These are phyloP conservation scores for Trichothecium sympodiale DNA, from an alignment of 2,329 filamentous ascomycete species.

Conservation along the genomic window DNA sequence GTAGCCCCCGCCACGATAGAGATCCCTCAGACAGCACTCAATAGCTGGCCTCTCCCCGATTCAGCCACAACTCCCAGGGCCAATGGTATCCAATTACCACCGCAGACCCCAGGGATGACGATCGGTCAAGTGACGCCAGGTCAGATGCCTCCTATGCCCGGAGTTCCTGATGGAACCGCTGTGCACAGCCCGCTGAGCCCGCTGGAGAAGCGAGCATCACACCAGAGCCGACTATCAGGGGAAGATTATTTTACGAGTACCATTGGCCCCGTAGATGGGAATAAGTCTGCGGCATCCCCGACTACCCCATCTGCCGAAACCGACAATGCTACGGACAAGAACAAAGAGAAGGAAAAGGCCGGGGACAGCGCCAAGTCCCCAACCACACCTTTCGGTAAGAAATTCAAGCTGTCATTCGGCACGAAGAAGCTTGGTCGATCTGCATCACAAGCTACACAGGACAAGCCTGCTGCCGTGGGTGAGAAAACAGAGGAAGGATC, in stretches of 20 bases:
- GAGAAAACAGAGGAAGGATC: conserved; percentile 61
- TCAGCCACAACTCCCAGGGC: conserved; percentile 50
- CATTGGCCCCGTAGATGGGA: conserved; percentile 35
- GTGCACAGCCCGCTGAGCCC: conserved; percentile 29
- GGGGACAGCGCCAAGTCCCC: conserved; percentile 43
- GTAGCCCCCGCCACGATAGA: conserved; percentile 50
- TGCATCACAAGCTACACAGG: conserved; percentile 43
- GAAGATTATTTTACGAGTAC: conserved; percentile 74
- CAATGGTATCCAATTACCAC: conserved; percentile 48
- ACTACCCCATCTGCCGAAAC: conserved; percentile 31
- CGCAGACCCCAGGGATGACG: conserved; percentile 63
- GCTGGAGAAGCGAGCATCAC: conserved; percentile 44
- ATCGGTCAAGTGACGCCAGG: conserved; percentile 69
- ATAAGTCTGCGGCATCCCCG: conserved; percentile 36
- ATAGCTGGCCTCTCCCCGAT: conserved; percentile 28
- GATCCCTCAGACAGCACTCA: conserved; percentile 22
- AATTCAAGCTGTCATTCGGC: conserved; percentile 74
- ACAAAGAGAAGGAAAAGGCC: conserved; percentile 34
- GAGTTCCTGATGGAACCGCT: conserved; percentile 34
- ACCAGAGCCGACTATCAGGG: conserved; percentile 47
- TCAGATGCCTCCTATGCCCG: conserved; percentile 25
- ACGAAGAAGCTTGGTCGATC: conserved; percentile 75
- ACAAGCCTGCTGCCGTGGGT: conserved; percentile 63
- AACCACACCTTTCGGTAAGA: conserved; percentile 66
- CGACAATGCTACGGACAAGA: conserved; percentile 44